phyloP scores from a whole-genome alignment of 2,329 filamentous ascomycete species.

The Plectosphaerella sp. region DNA sequence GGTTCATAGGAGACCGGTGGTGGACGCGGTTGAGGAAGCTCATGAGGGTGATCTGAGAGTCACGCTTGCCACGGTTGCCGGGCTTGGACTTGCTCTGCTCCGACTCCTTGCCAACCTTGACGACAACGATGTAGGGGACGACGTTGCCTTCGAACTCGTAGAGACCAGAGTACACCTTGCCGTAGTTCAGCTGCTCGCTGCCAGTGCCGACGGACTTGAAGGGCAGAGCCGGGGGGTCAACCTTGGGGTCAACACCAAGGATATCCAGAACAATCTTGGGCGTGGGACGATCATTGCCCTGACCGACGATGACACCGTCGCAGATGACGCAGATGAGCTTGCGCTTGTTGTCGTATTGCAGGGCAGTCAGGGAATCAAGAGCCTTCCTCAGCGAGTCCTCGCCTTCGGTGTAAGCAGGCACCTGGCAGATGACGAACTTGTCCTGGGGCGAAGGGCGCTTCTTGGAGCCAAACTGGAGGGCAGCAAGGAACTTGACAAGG shows the following conservation, averaged over 20 bases:
- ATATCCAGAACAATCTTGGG: conserved; percentile 98
- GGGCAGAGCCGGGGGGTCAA: conserved; percentile 87
- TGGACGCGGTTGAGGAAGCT: conserved; percentile 98
- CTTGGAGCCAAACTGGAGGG: conserved; percentile 90
- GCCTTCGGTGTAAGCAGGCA: conserved; percentile 95
- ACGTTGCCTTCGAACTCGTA: conserved; percentile 98
- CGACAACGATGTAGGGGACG: conserved; percentile 90
- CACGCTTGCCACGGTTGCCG: conserved; percentile 96
- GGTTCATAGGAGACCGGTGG: conserved; percentile 89
- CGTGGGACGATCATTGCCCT: conserved; percentile 92
- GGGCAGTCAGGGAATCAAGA: conserved; percentile 86
- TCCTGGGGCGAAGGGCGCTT: conserved; percentile 85
- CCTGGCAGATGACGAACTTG: conserved; percentile 98
- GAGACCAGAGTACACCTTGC: conserved; percentile 95
- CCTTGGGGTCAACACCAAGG: conserved; percentile 92
- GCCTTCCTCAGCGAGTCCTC: conserved; percentile 93
- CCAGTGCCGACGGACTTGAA: conserved; percentile 91
- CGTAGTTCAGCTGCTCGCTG: conserved; percentile 92
- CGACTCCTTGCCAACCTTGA: conserved; percentile 96
- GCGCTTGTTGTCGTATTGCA: conserved; percentile 97
- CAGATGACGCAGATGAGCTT: conserved; percentile 97
- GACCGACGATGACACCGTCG: conserved; percentile 94
- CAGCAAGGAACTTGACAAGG: conserved; percentile 82
- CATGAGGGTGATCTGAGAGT: conserved; percentile 93
- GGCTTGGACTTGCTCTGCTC: conserved; percentile 89